Base-by-base conservation (phyloP, 1,284 basidiomycete species). In the Stereum hirsutum region DNA sequence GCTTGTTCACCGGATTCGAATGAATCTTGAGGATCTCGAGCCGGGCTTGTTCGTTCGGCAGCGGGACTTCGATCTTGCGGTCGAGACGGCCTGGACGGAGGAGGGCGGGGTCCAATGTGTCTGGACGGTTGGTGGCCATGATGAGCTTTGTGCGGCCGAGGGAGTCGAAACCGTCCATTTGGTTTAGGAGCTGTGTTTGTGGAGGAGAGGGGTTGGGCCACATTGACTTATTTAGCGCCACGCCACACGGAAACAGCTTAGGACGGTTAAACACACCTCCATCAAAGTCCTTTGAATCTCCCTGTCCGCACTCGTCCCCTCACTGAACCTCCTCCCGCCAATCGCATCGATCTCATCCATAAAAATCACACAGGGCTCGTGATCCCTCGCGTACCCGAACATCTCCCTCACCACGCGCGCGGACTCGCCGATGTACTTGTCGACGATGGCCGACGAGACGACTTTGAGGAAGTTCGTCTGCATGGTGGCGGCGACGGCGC, bases 271-370 rank as follows among this genome's bases (percentile, higher is more conserved):
- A 57, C 66, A 38, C 48, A 89, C 89, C 81, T 99, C 96, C 96
- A 99, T 99, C 31, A 99, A 66, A 19, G 96, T 99, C 53, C 96
- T 75, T 64, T 99, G 96, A 52, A 99, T 99, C 69, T 99, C 96
- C 56, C 96, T 84, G 68, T 99, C 96, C 11, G 95, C 96, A 62
- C 86, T 91, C 3, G 95, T 99, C 28, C 96, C 96, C 65, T 99
- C 96, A n/a, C 84, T 89, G 71, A 99, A 99, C 45, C 95, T 75
- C 52, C 96, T 75, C 11, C 94, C 93, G 53, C 93, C 94, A 52
- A 97, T 96, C 25, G 93, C 93, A 61, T 97, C 94, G 55, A 99
- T 97, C 68, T 99, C 96, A 63, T 99, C 96, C 85, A 99, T 98
- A 69, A 99, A 99, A 59, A 99, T 99, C 56, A 99, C 95, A 61